These are phyloP conservation scores for Boletus rubescentipes DNA, from an alignment of 768 basidiomycete genomes.

Conservation along the genomic window DNA sequence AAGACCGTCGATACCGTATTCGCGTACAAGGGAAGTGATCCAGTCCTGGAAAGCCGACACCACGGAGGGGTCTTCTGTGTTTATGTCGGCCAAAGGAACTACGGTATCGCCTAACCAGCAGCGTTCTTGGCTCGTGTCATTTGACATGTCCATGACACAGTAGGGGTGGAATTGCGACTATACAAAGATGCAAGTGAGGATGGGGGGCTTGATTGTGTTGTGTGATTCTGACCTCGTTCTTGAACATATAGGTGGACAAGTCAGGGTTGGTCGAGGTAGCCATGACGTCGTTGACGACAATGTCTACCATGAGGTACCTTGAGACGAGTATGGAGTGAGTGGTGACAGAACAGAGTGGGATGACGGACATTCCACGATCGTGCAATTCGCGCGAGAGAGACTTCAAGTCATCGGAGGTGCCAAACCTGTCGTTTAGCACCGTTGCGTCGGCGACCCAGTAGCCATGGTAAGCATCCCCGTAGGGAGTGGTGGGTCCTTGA, in stretches of 20 bases:
- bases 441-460: conserved; percentile 78
- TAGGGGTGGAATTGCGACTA: conserved; percentile 76
- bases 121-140: conserved; percentile 65
- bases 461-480: conserved; percentile 84
- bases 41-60: conserved; percentile 61
- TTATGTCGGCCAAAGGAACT: conserved; percentile 75
- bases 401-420: conserved; percentile 70
- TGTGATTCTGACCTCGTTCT: conserved; percentile 45
- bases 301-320: conserved; percentile 81
- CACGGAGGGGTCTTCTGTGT: conserved; percentile 70
- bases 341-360: background rate
- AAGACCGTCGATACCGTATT: conserved; percentile 81
- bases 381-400: conserved; percentile 66
- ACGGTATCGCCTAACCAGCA: conserved; percentile 83
- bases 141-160: conserved; percentile 70
- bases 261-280: conserved; percentile 60
- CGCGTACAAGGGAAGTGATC: conserved; percentile 65
- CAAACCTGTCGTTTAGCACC: conserved; percentile 68
- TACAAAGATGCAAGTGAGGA: conserved; percentile 5
- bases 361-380: conserved; percentile 61
- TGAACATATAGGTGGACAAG: conserved; percentile 67
- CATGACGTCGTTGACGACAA: conserved; percentile 88
- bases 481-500: conserved; percentile 63
- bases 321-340: background rate
- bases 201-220: background rate